Percentiles rank a stretch among this genome's conserved stretches.
Conservation (phyloP, 352 stramenopile genomes). For the Phytopythium helicoides region DNA sequence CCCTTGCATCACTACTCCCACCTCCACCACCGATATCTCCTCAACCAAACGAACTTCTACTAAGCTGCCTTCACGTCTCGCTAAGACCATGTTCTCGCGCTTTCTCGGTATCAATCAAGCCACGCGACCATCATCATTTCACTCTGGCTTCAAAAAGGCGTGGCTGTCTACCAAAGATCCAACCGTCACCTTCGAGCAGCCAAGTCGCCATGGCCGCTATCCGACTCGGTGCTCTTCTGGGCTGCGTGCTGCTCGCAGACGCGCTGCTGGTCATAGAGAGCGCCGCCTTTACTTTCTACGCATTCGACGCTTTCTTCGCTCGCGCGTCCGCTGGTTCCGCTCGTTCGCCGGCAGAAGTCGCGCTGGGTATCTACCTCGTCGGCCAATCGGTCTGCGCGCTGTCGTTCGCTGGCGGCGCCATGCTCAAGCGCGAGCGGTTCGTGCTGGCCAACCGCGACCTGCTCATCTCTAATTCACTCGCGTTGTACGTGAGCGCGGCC, state of each 20-base stretch:
- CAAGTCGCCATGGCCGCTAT: not conserved
- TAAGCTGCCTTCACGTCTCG: too few species aligned
- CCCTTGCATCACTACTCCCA: too few species aligned
- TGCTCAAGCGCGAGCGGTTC: not conserved
- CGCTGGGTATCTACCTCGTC: slow-evolving; percentile 5
- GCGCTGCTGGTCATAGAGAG: slow-evolving; percentile 6
- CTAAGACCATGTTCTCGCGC: too few species aligned
- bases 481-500: slow-evolving; percentile 4
- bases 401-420: not conserved
- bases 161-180: too few species aligned
- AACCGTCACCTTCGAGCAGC: not conserved
- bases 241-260: not conserved
- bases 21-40: too few species aligned
- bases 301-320: slow-evolving; percentile 1
- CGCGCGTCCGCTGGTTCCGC: not conserved
- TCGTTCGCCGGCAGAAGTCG: not conserved
- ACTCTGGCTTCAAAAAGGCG: too few species aligned
- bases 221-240: too few species aligned
- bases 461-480: slow-evolving; percentile 5
- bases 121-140: too few species aligned
- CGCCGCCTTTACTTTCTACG: not conserved
- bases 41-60: too few species aligned
- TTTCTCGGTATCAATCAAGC: too few species aligned
- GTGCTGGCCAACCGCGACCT: slow-evolving; percentile 6
- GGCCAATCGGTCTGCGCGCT: not conserved